These are phyloP conservation scores for Rhizopogon vinicolor DNA, from an alignment of 768 basidiomycete species.

Conservation along the genomic window DNA sequence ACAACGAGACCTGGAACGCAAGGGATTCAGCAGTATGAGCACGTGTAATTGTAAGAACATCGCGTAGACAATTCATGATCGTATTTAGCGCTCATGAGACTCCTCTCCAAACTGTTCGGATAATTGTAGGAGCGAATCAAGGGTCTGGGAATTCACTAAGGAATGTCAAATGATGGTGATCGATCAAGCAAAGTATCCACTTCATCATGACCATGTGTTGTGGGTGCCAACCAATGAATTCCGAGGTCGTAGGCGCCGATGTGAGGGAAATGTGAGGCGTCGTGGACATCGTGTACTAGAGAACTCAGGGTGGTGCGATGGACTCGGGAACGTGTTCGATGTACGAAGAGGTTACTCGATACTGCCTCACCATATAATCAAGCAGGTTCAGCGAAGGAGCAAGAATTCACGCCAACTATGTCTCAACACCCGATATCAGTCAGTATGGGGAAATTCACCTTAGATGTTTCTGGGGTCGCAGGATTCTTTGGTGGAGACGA, in stretches of 20 bases:
- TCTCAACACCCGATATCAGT: neutral
- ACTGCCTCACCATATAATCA: neutral
- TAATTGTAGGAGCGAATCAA: no score
- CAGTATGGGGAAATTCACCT: conserved; percentile 1
- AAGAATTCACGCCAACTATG: neutral
- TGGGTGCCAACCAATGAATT: neutral
- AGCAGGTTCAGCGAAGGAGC: neutral
- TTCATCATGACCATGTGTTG: no score
- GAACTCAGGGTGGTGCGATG: neutral
- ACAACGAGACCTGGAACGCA: neutral
- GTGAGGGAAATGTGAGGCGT: no score
- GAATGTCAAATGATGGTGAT: no score
- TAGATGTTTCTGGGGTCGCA: conserved; percentile 24
- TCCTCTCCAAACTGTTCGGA: no score
- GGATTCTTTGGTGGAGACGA: conserved; percentile 29
- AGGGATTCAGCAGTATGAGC: neutral
- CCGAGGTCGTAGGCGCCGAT: neutral
- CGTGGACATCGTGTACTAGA: neutral
- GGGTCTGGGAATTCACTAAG: no score
- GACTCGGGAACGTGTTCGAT: no score
- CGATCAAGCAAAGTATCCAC: no score
- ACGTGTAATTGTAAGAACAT: neutral
- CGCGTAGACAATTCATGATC: neutral
- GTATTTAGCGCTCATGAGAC: neutral
- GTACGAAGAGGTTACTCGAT: neutral